Evolutionary conservation across 1,284 basidiomycete species (phyloP), one percentile per base, ranked within the genome.

Genomic region (Ganoderma leucocontextum): DNA sequence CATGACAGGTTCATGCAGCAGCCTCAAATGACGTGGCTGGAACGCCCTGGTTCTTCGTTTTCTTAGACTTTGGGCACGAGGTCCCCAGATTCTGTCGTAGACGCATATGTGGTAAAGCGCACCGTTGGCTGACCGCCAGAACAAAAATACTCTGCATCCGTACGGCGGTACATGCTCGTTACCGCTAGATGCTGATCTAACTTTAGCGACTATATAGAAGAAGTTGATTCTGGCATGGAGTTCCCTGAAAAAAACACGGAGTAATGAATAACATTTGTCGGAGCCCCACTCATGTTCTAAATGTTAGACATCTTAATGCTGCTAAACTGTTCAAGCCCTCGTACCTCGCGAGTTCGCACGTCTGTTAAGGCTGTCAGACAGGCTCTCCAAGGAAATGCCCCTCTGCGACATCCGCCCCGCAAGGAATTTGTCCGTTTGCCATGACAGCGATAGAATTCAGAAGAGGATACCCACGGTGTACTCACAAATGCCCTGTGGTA

Each of bases 191-290:
- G 47, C 12, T 52, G 47, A 52, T 52, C 13, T 22, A 9, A 25
- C n/a, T 25, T 52, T 52, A 52, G 22, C 47, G 47, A 52, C 47
- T 52, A 25, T 25, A 52, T 52, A 25, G 47, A 52, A 52, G 47
- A 52, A 25, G 47, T 12, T 25, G 22, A 52, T 52, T 52, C 47
- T 6, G 22, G 25, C 47, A 25, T 12, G 22, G 25, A 10, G 47
- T 29, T 52, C 25, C n/a, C 47, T 25, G 22, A 25, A 52, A 25
- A 25, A 25, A 25, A 12, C 29, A 10, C 22, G 47, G 47, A 25
- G 47, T 1, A 52, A 22, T 52, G 47, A 52, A 52, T 52, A 13
- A 25, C 12, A 52, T 25, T 12, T 52, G 22, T 29, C 47, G 22
- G 3, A 25, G 22, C 47, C 47, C 47, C 47, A 52, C 22, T 17